A percentile compares a stretch with the other conserved stretches of the same genome.
phyloP scores from a whole-genome alignment of 2,329 filamentous ascomycete species.

The Metarhizium rileyi region DNA sequence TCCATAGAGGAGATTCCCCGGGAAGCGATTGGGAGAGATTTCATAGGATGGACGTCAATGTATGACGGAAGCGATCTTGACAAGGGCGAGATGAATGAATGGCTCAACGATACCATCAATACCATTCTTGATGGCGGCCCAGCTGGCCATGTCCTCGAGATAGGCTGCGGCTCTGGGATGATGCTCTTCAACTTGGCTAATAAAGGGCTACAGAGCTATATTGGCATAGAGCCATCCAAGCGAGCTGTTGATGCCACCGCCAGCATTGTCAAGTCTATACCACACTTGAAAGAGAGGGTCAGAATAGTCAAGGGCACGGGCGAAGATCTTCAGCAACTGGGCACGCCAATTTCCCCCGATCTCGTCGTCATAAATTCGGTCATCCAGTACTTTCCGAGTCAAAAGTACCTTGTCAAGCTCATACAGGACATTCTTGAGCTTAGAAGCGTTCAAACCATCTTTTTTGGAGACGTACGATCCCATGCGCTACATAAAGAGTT shows the following conservation, averaged over 20 bases:
- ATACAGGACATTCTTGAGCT: conserved; percentile 5
- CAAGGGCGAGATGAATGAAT: conserved; percentile 2
- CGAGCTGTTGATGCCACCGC: conserved; percentile 14
- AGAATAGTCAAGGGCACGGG: conserved; percentile 14
- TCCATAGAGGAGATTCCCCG: background rate
- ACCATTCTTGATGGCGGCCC: background rate
- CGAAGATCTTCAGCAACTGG: conserved; percentile 7
- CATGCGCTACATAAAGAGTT: conserved; percentile 11
- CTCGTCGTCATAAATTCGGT: conserved; percentile 20
- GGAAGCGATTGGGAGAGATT: background rate
- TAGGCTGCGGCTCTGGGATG: conserved; percentile 22
- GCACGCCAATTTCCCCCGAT: background rate
- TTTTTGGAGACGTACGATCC: conserved; percentile 15
- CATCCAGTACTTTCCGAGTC: conserved; percentile 18
- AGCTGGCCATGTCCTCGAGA: conserved; percentile 16
- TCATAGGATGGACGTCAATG: conserved; percentile 3
- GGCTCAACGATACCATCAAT: conserved; percentile 3
- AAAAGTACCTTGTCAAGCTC: conserved; percentile 14
- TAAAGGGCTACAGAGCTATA: conserved; percentile 12
- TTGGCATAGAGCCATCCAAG: conserved; percentile 18
- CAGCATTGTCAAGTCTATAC: conserved; percentile 7
- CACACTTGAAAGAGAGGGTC: conserved; percentile 9
- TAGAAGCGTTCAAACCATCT: conserved; percentile 4
- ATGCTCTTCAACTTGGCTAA: conserved; percentile 19
- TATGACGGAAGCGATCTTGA: background rate